Conservation (phyloP, 1,284 basidiomycete species). For the Heterobasidion annosum region DNA sequence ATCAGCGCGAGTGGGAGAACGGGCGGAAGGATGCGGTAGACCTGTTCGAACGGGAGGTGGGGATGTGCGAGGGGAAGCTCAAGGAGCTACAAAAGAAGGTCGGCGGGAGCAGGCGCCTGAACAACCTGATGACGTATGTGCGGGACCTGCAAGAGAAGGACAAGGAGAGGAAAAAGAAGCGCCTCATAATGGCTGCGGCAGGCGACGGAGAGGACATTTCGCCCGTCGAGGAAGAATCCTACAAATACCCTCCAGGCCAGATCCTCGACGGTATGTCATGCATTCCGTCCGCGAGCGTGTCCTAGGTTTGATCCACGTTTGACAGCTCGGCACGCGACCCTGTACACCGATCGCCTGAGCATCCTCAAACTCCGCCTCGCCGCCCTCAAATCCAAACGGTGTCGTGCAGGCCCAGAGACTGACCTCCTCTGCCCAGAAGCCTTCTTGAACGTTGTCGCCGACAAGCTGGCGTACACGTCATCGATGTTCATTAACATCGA, state of each 20-base stretch:
- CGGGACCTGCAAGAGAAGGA: constrained; percentile 77
- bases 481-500: constrained; percentile 99
- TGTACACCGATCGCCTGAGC: constrained; percentile 75
- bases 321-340: constrained; percentile 83
- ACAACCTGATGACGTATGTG: constrained; percentile 76
- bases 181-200: constrained; percentile 24
- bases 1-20: constrained; percentile 84
- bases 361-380: constrained; percentile 81
- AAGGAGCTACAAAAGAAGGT: constrained; percentile 81
- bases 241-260: constrained; percentile 86
- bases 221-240: constrained; percentile 50
- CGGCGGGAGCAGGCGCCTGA: constrained; percentile 77
- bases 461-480: constrained; percentile 93
- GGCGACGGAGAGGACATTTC: constrained; percentile 34
- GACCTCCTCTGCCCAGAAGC: constrained; percentile 93
- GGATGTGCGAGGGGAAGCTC: constrained; percentile 81
- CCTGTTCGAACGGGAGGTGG: constrained; percentile 79
- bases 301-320: constrained; percentile 7
- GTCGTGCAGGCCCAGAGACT: constrained; percentile 78
- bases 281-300: not conserved
- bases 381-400: constrained; percentile 83
- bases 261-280: constrained; percentile 69
- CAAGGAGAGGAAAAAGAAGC: constrained; percentile 53
- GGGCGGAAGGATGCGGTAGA: constrained; percentile 72
- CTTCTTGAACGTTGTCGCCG: constrained; percentile 93